Evolutionary conservation across 495 filamentous ascomycete genomes (phyloP).

Genomic region (Elaphomyces granulatus): DNA sequence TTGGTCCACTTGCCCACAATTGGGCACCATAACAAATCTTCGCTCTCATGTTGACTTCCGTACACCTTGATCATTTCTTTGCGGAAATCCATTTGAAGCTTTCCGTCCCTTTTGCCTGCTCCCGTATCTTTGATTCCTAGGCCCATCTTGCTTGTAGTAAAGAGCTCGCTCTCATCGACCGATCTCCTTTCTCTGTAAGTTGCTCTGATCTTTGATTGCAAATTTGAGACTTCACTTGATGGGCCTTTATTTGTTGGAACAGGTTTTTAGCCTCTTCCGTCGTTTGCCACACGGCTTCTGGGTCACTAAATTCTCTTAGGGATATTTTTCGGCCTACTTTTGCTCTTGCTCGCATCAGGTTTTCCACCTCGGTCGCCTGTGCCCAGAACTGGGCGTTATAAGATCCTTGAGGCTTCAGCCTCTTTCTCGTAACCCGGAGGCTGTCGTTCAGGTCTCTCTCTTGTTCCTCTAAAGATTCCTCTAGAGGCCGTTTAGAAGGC

Average conservation of each 20-base stretch:
- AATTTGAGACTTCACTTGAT: neutral
- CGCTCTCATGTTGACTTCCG: slow-evolving; percentile 2
- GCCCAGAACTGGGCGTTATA: slow-evolving; percentile 7
- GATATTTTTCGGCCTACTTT: slow-evolving; percentile 5
- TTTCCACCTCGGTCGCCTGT: neutral
- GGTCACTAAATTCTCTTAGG: slow-evolving; percentile 6
- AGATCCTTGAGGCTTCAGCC: slow-evolving; percentile 3
- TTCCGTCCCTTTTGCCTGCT: neutral
- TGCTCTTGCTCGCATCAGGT: no score
- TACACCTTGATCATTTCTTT: neutral
- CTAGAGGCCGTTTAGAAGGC: no score
- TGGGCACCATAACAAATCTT: neutral
- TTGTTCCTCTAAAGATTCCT: no score
- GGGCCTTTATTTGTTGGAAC: slow-evolving; percentile 3
- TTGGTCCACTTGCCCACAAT: neutral
- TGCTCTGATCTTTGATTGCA: neutral
- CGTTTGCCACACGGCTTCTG: slow-evolving; percentile 1
- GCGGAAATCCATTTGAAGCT: neutral
- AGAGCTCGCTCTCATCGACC: slow-evolving; percentile 1
- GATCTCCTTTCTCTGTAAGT: neutral
- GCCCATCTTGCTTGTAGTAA: slow-evolving; percentile 2
- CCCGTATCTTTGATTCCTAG: neutral
- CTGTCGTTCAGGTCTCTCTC: no score
- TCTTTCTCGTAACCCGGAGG: no score
- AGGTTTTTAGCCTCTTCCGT: no score